Percentiles rank a stretch among this genome's conserved stretches.
Evolutionary conservation across 352 stramenopile species (phyloP).

Genomic region (Aphanomyces euteiches): DNA sequence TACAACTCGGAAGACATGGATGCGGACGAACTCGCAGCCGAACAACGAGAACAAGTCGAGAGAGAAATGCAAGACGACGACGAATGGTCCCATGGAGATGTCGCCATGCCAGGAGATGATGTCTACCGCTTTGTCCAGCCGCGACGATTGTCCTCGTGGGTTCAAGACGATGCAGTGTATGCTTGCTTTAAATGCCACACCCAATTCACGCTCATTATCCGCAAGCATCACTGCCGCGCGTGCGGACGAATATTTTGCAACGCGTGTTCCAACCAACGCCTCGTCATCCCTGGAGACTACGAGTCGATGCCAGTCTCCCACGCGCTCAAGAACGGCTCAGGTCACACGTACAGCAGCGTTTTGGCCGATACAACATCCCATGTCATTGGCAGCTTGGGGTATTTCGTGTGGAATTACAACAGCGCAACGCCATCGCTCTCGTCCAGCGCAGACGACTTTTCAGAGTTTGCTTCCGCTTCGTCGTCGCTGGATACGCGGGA

Average conservation of each 20-base stretch:
- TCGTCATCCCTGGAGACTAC: slow-evolving; percentile 77
- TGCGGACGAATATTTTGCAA: slow-evolving; percentile 82
- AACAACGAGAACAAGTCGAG: slow-evolving; percentile 10
- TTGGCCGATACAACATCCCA: slow-evolving; percentile 70
- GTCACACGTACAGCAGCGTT: slow-evolving; percentile 49
- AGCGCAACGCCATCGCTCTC: slow-evolving; percentile 11
- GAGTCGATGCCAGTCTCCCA: slow-evolving; percentile 58
- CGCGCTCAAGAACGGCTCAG: slow-evolving; percentile 24
- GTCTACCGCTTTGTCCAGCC: slow-evolving; percentile 84
- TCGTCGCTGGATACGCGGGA: neutral
- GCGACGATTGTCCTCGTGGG: slow-evolving; percentile 68
- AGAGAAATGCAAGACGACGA: slow-evolving; percentile 19
- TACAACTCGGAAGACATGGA: slow-evolving; percentile 24
- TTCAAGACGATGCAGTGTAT: slow-evolving; percentile 81
- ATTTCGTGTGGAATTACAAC: slow-evolving; percentile 50
- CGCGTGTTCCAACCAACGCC: slow-evolving; percentile 70
- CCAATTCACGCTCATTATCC: slow-evolving; percentile 70
- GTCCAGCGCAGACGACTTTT: slow-evolving; percentile 21
- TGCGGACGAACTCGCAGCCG: slow-evolving; percentile 13
- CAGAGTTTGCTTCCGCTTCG: slow-evolving; percentile 13
- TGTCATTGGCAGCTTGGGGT: slow-evolving; percentile 76
- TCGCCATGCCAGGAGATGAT: slow-evolving; percentile 39
- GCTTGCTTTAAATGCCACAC: slow-evolving; percentile 83
- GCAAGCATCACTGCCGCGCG: slow-evolving; percentile 79
- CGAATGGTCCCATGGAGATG: slow-evolving; percentile 24